Base-by-base conservation (phyloP, 2,329 filamentous ascomycete species). In the Botrytis elliptica region DNA sequence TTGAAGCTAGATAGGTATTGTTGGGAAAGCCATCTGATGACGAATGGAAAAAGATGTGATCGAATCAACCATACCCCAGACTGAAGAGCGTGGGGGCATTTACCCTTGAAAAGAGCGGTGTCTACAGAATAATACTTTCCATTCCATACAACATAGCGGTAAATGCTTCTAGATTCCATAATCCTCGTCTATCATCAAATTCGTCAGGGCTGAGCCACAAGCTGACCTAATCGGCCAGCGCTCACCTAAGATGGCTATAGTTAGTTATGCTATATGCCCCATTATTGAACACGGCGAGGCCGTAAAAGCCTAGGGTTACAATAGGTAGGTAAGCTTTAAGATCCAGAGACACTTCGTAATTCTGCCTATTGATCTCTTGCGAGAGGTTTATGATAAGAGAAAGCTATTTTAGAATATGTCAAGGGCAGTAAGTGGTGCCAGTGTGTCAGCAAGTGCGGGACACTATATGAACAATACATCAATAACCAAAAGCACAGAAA, bases 141-240 rank as follows among this genome's bases (percentile, higher is more conserved):
- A 52, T 25, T 52, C 44, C 14, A 55, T 3, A 7, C 36, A 6
- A 57, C 9, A 18, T 25, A 42, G 10, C 36, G 42, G 49, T 25
- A 22, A 42, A 68, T 29, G 66, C 18, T 29, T 42, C 49, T 68
- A 25, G 25, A 57, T 29, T 55, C 49, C 36, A 33, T 12, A 29
- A 42, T 33, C 33, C 46, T 55, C 33, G 16, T 67, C 22, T 16
- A 52, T 67, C n/a, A 4, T 25, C 12, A 36, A 49, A n/a, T 67
- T 49, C 36, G 49, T 68, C 10, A 49, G 22, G n/a, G 66, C 66
- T 68, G n/a, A 57, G 36, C 49, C 49, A 68, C 66, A 68, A n/a
- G 66, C 66, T 57, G 66, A 57, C 8, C 49, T 68, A 29, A 68
- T 42, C 36, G 25, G 65, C 36, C 36, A 55, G 22, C 46, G 46